phyloP scores from a whole-genome alignment of 2,329 filamentous ascomycete species.

The Coniochaeta sp. region DNA sequence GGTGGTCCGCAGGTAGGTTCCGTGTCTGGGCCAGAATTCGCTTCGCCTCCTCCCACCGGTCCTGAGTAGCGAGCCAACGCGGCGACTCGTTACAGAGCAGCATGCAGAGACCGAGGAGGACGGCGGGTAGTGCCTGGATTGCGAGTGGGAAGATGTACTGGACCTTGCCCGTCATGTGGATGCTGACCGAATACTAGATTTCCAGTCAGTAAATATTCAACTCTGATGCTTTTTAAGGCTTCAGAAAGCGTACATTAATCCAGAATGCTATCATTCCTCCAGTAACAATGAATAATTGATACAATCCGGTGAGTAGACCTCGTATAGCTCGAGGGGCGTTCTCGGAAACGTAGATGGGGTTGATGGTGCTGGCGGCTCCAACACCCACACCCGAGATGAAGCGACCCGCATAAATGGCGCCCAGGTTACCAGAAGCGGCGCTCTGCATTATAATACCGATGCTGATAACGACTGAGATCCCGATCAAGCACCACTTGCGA shows the following conservation, averaged over 20 bases:
- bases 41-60: slow-evolving; percentile 57
- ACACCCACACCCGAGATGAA: slow-evolving; percentile 41
- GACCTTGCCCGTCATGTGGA: slow-evolving; percentile 29
- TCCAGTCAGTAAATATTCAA: no score
- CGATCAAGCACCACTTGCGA: slow-evolving; percentile 45
- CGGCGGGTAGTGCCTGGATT: slow-evolving; percentile 56
- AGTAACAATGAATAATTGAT: slow-evolving; percentile 38
- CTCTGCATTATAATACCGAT: slow-evolving; percentile 56
- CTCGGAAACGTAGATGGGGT: slow-evolving; percentile 37
- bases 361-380: slow-evolving; percentile 33
- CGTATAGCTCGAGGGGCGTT: slow-evolving; percentile 36
- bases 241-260: no score
- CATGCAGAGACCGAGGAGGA: slow-evolving; percentile 54
- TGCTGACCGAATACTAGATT: slow-evolving; percentile 29
- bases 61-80: slow-evolving; percentile 56
- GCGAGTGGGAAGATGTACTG: slow-evolving; percentile 54
- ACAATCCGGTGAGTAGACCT: slow-evolving; percentile 34
- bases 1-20: slow-evolving; percentile 42
- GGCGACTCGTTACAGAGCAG: slow-evolving; percentile 57
- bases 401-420: slow-evolving; percentile 56
- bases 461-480: slow-evolving; percentile 46
- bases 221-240: no score
- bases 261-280: slow-evolving; percentile 36
- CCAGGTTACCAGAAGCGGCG: slow-evolving; percentile 47
- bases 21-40: slow-evolving; percentile 47